Base-by-base conservation (phyloP, 768 basidiomycete species). In the Lyophyllum shimeji region DNA sequence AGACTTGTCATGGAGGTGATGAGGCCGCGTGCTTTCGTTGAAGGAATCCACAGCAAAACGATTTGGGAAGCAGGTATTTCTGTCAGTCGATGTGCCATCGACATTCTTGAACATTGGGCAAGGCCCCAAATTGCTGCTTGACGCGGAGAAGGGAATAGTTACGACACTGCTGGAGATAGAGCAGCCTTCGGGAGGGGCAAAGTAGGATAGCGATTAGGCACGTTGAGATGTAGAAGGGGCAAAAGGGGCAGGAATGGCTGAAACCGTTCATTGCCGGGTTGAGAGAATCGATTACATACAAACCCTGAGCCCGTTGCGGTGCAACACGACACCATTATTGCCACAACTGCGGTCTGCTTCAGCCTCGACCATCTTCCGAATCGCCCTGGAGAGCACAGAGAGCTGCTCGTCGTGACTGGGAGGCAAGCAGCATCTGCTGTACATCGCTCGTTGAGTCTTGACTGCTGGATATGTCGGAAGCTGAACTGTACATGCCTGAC, bases 401-500 rank as follows among this genome's bases (percentile, higher is more conserved):
- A 42, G 51, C 48, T 34, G 37, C 46, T 55, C 40, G 25, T 54
- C 31, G 44, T 20, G 47, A 43, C 34, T 54, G 37, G 52, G 46
- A 44, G 31, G 37, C 24, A 25, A 31, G 47, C 61, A 43, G 58
- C 56, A 53, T 58, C 58, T 60, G 64, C 63, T 55, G 58, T 37
- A 57, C 24, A 55, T 52, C 47, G 46, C 46, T 42, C 44, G 46
- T 50, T 58, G 54, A 60, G 58, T 57, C 58, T 56, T 58, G 53
- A 59, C 31, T 12, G 33, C 64, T 63, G 69, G 70, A 65, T 71
- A 88, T 89, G 86, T 87, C 86, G 66, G 85, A 88, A 82, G 80
- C 85, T 69, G 85, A 88, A 76, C 80, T 85, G 57, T 87, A 85
- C 82, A 88, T 89, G 78, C 77, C 80, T 74, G 83, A 82, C 76